A percentile compares a stretch with the other conserved stretches of the same genome.
These are phyloP conservation scores for Cytospora piceicola DNA, from an alignment of 2,329 filamentous ascomycete species.

Conservation along the genomic window DNA sequence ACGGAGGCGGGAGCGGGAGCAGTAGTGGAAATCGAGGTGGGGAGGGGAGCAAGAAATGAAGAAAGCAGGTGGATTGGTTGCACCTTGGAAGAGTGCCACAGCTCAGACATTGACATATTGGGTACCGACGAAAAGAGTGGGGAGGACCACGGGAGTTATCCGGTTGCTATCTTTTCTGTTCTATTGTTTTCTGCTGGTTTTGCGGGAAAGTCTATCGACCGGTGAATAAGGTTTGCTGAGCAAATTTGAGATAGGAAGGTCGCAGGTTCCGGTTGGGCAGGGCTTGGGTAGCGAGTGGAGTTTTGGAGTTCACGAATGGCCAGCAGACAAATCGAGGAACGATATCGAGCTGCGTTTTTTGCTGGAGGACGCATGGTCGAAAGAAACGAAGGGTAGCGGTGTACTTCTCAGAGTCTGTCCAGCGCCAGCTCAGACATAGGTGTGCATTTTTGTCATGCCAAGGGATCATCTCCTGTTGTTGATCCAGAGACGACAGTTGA, in stretches of 20 bases:
- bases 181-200: neutral
- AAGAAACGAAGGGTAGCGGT: neutral
- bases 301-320: constrained; percentile 25
- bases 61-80: constrained; percentile 11
- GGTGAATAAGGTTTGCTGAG: constrained; percentile 27
- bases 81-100: constrained; percentile 4
- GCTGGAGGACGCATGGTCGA: constrained; percentile 7
- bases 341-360: constrained; percentile 6
- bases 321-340: constrained; percentile 10
- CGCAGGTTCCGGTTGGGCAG: constrained; percentile 26
- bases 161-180: neutral
- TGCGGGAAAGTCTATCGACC: constrained; percentile 15
- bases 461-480: neutral
- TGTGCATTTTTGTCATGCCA: neutral
- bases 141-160: constrained; percentile 5
- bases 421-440: neutral
- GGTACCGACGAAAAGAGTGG: constrained; percentile 7
- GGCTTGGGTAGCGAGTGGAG: constrained; percentile 29
- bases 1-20: constrained; percentile 27
- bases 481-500: neutral
- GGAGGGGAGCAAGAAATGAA: constrained; percentile 30
- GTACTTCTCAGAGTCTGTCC: constrained; percentile 1
- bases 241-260: constrained; percentile 25
- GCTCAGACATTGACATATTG: constrained; percentile 14
- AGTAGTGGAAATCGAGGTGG: constrained; percentile 31